Evolutionary conservation across 2,329 filamentous ascomycete genomes (phyloP).

Genomic region (Nectriaceae sp.): DNA sequence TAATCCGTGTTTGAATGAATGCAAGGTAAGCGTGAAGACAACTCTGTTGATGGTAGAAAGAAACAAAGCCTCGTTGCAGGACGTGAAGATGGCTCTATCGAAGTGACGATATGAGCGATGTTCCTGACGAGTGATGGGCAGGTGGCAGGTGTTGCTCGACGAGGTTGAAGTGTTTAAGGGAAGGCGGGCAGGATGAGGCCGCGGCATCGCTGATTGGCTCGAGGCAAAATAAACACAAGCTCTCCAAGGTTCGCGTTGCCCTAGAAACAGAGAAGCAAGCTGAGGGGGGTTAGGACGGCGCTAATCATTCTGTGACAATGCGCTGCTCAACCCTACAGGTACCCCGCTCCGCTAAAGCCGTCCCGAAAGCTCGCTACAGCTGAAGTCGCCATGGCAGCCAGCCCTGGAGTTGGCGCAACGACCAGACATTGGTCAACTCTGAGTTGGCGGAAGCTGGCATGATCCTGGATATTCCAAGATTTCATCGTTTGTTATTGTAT

Average conservation of each 20-base stretch:
- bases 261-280: constrained; percentile 19
- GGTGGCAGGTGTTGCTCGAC: constrained; percentile 22
- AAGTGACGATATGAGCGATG: constrained; percentile 20
- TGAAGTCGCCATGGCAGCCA: constrained; percentile 35
- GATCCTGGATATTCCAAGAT: constrained; percentile 21
- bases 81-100: constrained; percentile 22
- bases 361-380: constrained; percentile 4
- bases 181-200: constrained; percentile 21
- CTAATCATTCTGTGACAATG: constrained; percentile 32
- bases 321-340: constrained; percentile 12
- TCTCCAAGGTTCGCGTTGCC: constrained; percentile 26
- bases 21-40: constrained; percentile 25
- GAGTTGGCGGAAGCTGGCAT: constrained; percentile 21
- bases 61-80: constrained; percentile 23
- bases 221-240: constrained; percentile 34
- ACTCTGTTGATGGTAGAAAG: constrained; percentile 25
- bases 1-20: constrained; percentile 19
- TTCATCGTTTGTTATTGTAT: constrained; percentile 20
- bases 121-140: constrained; percentile 25
- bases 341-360: constrained; percentile 28
- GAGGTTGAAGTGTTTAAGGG: constrained; percentile 36
- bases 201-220: constrained; percentile 30
- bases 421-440: constrained; percentile 22
- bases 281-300: constrained; percentile 4
- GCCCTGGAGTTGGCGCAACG: constrained; percentile 21